These are phyloP conservation scores for Hymenochaete sp. DNA, from an alignment of 1,284 basidiomycete genomes.

Conservation along the genomic window DNA sequence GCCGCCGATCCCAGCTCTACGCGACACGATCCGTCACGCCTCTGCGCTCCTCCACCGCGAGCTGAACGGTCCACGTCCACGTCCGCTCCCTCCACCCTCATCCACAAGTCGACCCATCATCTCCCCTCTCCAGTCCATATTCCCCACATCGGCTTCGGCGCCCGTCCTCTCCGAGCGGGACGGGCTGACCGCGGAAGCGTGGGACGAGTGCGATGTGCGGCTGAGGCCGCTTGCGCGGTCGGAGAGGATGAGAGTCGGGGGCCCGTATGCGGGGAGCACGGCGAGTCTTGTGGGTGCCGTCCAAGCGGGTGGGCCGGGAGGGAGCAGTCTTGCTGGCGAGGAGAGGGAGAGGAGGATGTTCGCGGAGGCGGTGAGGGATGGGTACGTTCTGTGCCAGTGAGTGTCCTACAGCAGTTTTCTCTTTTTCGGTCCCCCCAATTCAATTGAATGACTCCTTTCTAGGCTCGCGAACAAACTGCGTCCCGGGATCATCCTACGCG, in stretches of 20 bases:
- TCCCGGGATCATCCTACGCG: slow-evolving; percentile 49
- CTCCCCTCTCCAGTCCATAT: slow-evolving; percentile 3
- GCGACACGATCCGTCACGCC: slow-evolving; percentile 13
- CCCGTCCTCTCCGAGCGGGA: not conserved
- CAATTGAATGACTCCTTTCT: slow-evolving; percentile 13
- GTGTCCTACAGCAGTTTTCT: slow-evolving; percentile 33
- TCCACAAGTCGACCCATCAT: slow-evolving; percentile 1
- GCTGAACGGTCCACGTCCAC: slow-evolving; percentile 12
- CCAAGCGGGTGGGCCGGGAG: slow-evolving; percentile 26
- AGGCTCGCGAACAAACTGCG: slow-evolving; percentile 70
- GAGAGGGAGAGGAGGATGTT: slow-evolving; percentile 58
- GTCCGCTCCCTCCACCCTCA: slow-evolving; percentile 1
- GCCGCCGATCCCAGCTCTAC: not conserved
- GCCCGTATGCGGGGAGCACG: slow-evolving; percentile 30
- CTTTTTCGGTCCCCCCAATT: slow-evolving; percentile 3
- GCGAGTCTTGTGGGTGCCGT: slow-evolving; percentile 25
- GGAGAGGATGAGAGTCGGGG: slow-evolving; percentile 54
- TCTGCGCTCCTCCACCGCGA: slow-evolving; percentile 12
- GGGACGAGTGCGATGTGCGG: slow-evolving; percentile 66
- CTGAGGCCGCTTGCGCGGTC: slow-evolving; percentile 50
- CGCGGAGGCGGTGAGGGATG: slow-evolving; percentile 69
- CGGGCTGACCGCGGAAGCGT: slow-evolving; percentile 34
- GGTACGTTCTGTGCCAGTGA: slow-evolving; percentile 81
- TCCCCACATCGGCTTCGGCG: not conserved
- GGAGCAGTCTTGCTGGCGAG: slow-evolving; percentile 47